phyloP scores from a whole-genome alignment of 2,329 filamentous ascomycete species.

The Drechmeria coniospora region DNA sequence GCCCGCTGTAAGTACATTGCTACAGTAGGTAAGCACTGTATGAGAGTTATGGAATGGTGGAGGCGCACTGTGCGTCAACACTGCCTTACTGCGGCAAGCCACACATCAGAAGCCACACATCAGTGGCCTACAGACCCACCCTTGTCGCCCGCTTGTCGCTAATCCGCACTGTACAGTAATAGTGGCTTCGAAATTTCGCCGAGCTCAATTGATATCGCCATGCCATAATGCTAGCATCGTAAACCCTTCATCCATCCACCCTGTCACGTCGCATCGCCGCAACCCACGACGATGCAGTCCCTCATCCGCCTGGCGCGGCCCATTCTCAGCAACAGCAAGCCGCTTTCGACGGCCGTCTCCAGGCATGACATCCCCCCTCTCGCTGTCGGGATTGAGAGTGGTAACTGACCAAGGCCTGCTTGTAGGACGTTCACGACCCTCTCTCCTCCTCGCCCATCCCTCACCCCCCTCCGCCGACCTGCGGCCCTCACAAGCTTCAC shows the following conservation, averaged over 20 bases:
- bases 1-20: too few species aligned
- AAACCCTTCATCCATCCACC: not conserved
- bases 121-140: too few species aligned
- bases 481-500: conserved; percentile 15
- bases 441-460: conserved; percentile 32
- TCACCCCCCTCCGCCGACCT: conserved; percentile 19
- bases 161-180: too few species aligned
- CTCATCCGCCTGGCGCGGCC: conserved; percentile 17
- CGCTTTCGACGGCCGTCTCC: conserved; percentile 8
- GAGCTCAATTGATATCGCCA: too few species aligned
- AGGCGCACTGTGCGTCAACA: too few species aligned
- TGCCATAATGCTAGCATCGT: too few species aligned
- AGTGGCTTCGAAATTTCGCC: not conserved
- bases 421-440: conserved; percentile 32
- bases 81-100: too few species aligned
- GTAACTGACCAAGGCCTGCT: not conserved
- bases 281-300: conserved; percentile 8
- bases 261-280: not conserved
- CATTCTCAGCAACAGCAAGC: conserved; percentile 9
- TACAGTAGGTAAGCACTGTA: too few species aligned
- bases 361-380: conserved; percentile 7
- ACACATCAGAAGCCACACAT: too few species aligned
- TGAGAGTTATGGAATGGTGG: too few species aligned
- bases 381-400: not conserved
- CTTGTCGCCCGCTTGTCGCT: too few species aligned